phyloP scores from a whole-genome alignment of 192 early-diverging fungal species.

The Backusella macrospora region DNA sequence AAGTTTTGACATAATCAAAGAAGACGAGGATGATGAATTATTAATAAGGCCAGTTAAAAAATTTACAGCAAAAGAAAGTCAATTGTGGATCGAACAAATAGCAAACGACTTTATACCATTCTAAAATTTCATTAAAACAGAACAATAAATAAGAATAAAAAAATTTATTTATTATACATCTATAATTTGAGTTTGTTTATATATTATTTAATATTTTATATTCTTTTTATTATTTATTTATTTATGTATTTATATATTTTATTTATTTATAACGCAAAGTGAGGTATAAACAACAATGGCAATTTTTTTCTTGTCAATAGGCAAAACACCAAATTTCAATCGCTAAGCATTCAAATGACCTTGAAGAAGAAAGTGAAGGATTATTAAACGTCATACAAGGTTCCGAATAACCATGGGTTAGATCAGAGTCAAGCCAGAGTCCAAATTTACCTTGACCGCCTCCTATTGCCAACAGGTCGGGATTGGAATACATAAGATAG shows the following conservation, averaged over 20 bases:
- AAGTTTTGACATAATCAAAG: conserved; percentile 5
- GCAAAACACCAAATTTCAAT: conserved; percentile 27
- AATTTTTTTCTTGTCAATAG: too few species aligned
- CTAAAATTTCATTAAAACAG: not conserved
- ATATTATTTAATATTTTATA: not conserved
- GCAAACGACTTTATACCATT: not conserved
- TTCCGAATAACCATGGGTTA: conserved; percentile 69
- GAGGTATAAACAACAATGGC: not conserved
- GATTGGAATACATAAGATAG: conserved; percentile 73
- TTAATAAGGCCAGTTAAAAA: conserved; percentile 1
- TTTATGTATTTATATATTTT: not conserved
- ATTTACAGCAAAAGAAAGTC: not conserved
- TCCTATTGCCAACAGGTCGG: conserved; percentile 73
- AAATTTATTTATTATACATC: not conserved
- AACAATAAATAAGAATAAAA: not conserved
- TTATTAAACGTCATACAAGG: conserved; percentile 22
- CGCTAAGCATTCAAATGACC: conserved; percentile 21
- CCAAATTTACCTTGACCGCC: conserved; percentile 78
- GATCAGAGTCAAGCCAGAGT: conserved; percentile 72
- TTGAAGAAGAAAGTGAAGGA: not conserved
- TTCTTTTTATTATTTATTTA: not conserved
- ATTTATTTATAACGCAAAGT: not conserved
- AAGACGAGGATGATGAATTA: not conserved
- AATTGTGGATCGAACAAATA: not conserved
- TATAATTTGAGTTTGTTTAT: too few species aligned